Evolutionary conservation across 768 basidiomycete species (phyloP), one percentile per base, ranked within the genome.

Genomic region (Suillus lakei): DNA sequence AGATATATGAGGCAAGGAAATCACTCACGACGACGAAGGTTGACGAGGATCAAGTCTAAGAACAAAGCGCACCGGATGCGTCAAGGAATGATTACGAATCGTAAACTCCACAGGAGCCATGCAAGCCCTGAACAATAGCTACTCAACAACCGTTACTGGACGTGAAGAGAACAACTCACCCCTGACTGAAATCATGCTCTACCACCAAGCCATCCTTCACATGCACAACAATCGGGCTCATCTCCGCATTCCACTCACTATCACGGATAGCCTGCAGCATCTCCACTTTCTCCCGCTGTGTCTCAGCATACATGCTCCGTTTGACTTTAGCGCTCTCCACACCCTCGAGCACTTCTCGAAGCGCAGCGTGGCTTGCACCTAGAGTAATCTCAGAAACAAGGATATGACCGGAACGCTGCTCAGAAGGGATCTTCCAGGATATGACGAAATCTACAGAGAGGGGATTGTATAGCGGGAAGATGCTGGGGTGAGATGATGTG

Each of bases 281-380:
- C 60, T 88, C 87, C 68, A 76, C 74, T 72, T 87, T 88, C 76
- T 95, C 89, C 56, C 91, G 82, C 66, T 85, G 86, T 5, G 95
- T 97, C 80, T 98, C 95, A 26, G 93, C 94, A 72, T 95, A 98
- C 86, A 98, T 94, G 67, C 87, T 93, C 53, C 95, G 85, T 66
- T 89, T 91, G 28, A 83, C 83, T 76, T 92, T 92, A 13, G 84
- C 83, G 53, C 78, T 80, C 71, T 88, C 88, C 12, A 86, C 84
- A 23, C 84, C 82, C 56, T 86, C 82, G 6, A 95, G 82, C 43
- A 89, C 80, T 56, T 84, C 82, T 21, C 85, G 81, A 64, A 97
- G 80, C 16, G 86, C 77, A 13, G 88, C 92, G 72, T 92, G 90
- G 4, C 82, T 76, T 12, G 92, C 90, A 8, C 94, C 92, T 13